These are phyloP conservation scores for Zalaria sp. DNA, from an alignment of 2,329 filamentous ascomycete genomes.

Conservation along the genomic window DNA sequence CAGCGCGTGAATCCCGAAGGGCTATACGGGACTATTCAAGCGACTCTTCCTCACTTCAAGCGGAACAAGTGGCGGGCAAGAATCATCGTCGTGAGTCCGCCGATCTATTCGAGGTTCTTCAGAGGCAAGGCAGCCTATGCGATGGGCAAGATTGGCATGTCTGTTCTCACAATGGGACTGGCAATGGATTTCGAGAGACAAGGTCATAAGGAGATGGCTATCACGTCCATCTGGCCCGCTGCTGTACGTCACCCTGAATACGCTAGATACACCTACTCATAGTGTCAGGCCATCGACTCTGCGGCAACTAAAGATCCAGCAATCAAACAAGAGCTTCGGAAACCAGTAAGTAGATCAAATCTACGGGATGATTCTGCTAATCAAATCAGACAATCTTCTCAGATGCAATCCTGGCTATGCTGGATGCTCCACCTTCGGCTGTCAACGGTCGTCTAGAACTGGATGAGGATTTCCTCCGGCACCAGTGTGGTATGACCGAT, in stretches of 20 bases:
- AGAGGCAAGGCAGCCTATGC: slow-evolving; percentile 77
- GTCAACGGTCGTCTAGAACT: slow-evolving; percentile 62
- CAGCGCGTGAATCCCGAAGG: slow-evolving; percentile 63
- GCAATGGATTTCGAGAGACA: slow-evolving; percentile 68
- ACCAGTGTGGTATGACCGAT: slow-evolving; percentile 49
- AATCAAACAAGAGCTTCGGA: slow-evolving; percentile 42
- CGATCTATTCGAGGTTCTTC: slow-evolving; percentile 77
- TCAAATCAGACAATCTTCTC: slow-evolving; percentile 52
- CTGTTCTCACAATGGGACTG: slow-evolving; percentile 63
- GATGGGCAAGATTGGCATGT: slow-evolving; percentile 66
- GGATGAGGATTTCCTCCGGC: slow-evolving; percentile 68
- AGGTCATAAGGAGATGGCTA: slow-evolving; percentile 52
- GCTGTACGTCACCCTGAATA: slow-evolving; percentile 34
- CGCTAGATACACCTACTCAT: background rate
- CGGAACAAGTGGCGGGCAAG: slow-evolving; percentile 35
- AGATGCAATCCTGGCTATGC: slow-evolving; percentile 61
- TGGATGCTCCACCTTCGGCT: slow-evolving; percentile 40
- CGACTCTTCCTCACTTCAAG: slow-evolving; percentile 51
- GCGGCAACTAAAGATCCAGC: slow-evolving; percentile 50
- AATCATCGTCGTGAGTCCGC: slow-evolving; percentile 67
- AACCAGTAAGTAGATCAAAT: slow-evolving; percentile 27
- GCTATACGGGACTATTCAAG: slow-evolving; percentile 58
- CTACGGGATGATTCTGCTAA: background rate
- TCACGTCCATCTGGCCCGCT: slow-evolving; percentile 74
- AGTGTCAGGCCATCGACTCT: slow-evolving; percentile 50